phyloP scores from a whole-genome alignment of 2,329 filamentous ascomycete species.

The Bipolaris sorokiniana region DNA sequence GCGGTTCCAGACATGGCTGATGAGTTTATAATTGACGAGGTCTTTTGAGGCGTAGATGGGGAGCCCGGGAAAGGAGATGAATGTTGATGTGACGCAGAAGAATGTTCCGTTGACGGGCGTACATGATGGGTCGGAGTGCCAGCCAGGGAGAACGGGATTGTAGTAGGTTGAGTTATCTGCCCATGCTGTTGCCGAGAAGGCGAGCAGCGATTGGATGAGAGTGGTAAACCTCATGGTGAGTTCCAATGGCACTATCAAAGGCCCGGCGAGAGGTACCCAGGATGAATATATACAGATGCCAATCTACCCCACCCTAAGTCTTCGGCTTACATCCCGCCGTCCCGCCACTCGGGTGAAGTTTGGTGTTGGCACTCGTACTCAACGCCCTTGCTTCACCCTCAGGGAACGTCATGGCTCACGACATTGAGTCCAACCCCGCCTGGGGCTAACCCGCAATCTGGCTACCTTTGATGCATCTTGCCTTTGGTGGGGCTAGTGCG shows the following conservation, averaged over 20 bases:
- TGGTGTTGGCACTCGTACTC: not conserved
- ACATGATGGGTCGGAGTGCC: constrained; percentile 58
- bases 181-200: not conserved
- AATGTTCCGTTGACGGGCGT: constrained; percentile 51
- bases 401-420: not conserved
- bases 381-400: not conserved
- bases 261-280: not conserved
- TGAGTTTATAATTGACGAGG: constrained; percentile 58
- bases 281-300: not conserved
- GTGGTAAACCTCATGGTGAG: not conserved
- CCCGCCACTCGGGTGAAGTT: not conserved
- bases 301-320: not conserved
- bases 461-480: not conserved
- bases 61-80: constrained; percentile 60
- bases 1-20: constrained; percentile 47
- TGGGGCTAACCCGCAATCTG: not conserved
- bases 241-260: not conserved
- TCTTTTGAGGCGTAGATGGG: constrained; percentile 61
- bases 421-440: not conserved
- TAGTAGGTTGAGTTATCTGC: constrained; percentile 1
- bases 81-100: constrained; percentile 61
- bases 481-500: not conserved
- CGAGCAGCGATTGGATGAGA: constrained; percentile 1
- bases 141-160: constrained; percentile 43
- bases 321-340: not conserved